Percentiles rank a stretch among this genome's conserved stretches.
Evolutionary conservation across 371 early-diverging fungal species (phyloP).

Genomic region (Blastocladiella emersonii): DNA sequence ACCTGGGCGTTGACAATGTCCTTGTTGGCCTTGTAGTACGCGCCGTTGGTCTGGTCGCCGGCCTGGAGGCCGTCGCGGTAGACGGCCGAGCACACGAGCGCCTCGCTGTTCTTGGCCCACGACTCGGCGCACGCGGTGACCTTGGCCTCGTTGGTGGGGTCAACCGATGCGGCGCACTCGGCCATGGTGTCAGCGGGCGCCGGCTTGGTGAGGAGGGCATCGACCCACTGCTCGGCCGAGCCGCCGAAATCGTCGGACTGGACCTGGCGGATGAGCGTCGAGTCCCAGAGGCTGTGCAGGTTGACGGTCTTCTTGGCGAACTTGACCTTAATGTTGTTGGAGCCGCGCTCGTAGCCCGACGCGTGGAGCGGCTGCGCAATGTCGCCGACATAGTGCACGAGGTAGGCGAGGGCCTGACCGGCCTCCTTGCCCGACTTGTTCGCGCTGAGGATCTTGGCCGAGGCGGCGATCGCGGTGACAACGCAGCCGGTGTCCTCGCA

Average conservation of each 20-base stretch:
- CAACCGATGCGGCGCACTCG: constrained; percentile 14
- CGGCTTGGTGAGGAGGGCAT: constrained; percentile 14
- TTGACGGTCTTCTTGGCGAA: constrained; percentile 19
- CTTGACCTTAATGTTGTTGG: constrained; percentile 18
- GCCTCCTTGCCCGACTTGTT: neutral
- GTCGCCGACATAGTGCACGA: constrained; percentile 42
- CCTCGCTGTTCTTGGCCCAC: constrained; percentile 22
- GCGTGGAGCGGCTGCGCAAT: constrained; percentile 43
- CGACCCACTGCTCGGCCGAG: constrained; percentile 14
- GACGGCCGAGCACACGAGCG: constrained; percentile 21
- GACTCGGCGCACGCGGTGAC: constrained; percentile 17
- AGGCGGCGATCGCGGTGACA: neutral
- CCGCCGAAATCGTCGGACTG: constrained; percentile 12
- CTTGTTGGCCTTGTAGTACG: constrained; percentile 10
- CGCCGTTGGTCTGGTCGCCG: neutral
- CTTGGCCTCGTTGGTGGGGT: constrained; percentile 1
- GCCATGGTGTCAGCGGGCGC: constrained; percentile 10
- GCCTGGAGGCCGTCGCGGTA: constrained; percentile 14
- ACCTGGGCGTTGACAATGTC: constrained; percentile 13
- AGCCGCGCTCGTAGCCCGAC: constrained; percentile 22
- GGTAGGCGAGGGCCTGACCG: constrained; percentile 27
- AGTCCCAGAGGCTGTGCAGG: constrained; percentile 31
- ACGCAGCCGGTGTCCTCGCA: neutral
- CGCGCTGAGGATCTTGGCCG: neutral
- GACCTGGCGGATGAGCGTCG: constrained; percentile 21